phyloP scores from a whole-genome alignment of 345 rosid species.

The Arabis alpina region DNA sequence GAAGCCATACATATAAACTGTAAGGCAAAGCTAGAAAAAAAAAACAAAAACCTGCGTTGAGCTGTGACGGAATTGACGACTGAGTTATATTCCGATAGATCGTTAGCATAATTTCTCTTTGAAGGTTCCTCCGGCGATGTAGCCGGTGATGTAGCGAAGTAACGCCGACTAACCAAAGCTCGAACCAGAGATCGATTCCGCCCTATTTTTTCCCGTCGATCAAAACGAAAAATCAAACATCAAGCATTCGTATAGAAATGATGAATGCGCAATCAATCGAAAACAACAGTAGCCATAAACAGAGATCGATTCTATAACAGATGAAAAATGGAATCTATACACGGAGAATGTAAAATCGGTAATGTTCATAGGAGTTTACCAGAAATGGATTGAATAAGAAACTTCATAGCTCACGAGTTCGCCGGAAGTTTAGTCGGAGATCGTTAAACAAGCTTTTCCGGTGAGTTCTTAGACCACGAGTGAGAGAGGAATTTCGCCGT shows the following conservation, averaged over 20 bases:
- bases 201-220: constrained; percentile 39
- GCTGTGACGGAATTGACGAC: constrained; percentile 65
- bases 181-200: constrained; percentile 54
- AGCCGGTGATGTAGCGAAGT: constrained; percentile 55
- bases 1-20: background rate
- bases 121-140: constrained; percentile 56
- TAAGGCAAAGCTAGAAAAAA: background rate
- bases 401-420: constrained; percentile 50
- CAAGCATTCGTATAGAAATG: background rate
- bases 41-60: constrained; percentile 60
- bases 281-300: background rate
- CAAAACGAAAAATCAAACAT: background rate
- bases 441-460: constrained; percentile 20
- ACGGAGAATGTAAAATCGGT: background rate
- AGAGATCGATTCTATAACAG: background rate
- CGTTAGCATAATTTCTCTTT: constrained; percentile 79
- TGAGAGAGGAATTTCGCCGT: constrained; percentile 33
- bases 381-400: constrained; percentile 53
- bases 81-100: constrained; percentile 72
- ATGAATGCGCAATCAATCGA: background rate
- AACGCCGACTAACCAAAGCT: constrained; percentile 51
- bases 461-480: constrained; percentile 18
- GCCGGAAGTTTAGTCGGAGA: background rate
- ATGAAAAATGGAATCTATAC: constrained; percentile 27
- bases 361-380: constrained; percentile 29